These are phyloP conservation scores for Aspergillus cristatus DNA, from an alignment of 495 filamentous ascomycete species.

Conservation along the genomic window DNA sequence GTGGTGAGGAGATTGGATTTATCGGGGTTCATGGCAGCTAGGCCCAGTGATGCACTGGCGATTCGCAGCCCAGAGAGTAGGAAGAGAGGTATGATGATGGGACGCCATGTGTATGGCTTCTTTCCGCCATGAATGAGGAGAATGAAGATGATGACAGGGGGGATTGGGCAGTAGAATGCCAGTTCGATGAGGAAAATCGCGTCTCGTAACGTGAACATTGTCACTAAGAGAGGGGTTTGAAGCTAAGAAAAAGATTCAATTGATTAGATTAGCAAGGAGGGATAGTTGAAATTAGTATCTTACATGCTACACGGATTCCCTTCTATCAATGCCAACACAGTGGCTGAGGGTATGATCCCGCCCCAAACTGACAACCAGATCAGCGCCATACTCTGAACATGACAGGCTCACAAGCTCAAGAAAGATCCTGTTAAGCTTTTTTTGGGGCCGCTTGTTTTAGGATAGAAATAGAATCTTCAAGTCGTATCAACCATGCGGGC, in stretches of 20 bases:
- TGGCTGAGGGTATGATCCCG: too few species aligned
- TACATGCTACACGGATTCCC: too few species aligned
- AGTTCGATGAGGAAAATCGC: conserved; percentile 4
- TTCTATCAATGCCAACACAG: too few species aligned
- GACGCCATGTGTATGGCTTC: conserved; percentile 3
- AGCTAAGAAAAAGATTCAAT: not conserved
- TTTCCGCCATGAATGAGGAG: conserved; percentile 1
- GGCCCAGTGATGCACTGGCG: conserved; percentile 1
- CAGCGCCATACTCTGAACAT: too few species aligned
- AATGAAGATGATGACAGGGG: conserved; percentile 2
- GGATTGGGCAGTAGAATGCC: conserved; percentile 3
- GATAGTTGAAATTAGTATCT: too few species aligned
- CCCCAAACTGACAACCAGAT: too few species aligned
- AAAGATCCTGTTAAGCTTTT: too few species aligned
- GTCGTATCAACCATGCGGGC: too few species aligned
- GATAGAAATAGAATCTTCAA: too few species aligned
- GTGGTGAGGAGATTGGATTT: conserved; percentile 2
- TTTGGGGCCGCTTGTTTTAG: too few species aligned
- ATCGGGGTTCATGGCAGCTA: conserved; percentile 1
- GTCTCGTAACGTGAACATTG: conserved; percentile 3
- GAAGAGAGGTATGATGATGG: conserved; percentile 3
- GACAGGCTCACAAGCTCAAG: too few species aligned
- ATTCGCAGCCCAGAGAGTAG: conserved; percentile 1
- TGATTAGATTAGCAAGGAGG: not conserved
- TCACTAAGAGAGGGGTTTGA: not conserved